Percentiles rank a stretch among this genome's conserved stretches.
phyloP scores from a whole-genome alignment of 208 protist genomes.

The Trypanosoma mega region DNA sequence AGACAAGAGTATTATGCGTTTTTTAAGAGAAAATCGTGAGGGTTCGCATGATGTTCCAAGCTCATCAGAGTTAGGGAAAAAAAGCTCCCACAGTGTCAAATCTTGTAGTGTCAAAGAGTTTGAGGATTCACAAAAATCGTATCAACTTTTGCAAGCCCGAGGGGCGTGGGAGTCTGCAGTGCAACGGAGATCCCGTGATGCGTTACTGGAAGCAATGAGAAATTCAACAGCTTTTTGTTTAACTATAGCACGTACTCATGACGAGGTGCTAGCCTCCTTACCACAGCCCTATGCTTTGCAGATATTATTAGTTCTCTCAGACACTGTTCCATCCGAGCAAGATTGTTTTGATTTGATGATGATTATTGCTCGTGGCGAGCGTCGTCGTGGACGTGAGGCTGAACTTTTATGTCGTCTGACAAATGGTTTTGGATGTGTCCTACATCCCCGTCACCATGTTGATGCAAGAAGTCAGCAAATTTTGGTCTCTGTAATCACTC shows the following conservation, averaged over 20 bases:
- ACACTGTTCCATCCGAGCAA: not conserved
- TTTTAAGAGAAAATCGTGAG: conserved; percentile 1
- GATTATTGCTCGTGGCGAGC: conserved; percentile 13
- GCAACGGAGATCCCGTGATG: conserved; percentile 10
- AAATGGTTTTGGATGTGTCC: conserved; percentile 23
- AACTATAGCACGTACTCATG: conserved; percentile 16
- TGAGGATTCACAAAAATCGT: not conserved
- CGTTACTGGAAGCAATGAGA: conserved; percentile 15
- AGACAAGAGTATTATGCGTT: conserved; percentile 23
- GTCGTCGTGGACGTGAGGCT: conserved; percentile 12
- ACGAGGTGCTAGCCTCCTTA: conserved; percentile 19
- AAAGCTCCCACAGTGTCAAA: not conserved
- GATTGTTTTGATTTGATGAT: conserved; percentile 30
- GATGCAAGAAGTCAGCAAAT: conserved; percentile 8
- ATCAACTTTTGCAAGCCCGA: conserved; percentile 4
- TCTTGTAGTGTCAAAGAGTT: not conserved
- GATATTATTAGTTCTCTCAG: conserved; percentile 15
- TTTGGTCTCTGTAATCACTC: conserved; percentile 13
- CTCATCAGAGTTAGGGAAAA: not conserved
- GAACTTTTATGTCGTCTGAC: conserved; percentile 20
- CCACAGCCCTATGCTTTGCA: conserved; percentile 17
- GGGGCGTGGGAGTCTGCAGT: conserved; percentile 8
- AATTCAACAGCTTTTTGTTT: conserved; percentile 19
- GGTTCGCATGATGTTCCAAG: not conserved
- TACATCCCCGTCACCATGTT: conserved; percentile 12